Base-by-base conservation (phyloP, 2,329 filamentous ascomycete species). In the Beauveria medogensis region DNA sequence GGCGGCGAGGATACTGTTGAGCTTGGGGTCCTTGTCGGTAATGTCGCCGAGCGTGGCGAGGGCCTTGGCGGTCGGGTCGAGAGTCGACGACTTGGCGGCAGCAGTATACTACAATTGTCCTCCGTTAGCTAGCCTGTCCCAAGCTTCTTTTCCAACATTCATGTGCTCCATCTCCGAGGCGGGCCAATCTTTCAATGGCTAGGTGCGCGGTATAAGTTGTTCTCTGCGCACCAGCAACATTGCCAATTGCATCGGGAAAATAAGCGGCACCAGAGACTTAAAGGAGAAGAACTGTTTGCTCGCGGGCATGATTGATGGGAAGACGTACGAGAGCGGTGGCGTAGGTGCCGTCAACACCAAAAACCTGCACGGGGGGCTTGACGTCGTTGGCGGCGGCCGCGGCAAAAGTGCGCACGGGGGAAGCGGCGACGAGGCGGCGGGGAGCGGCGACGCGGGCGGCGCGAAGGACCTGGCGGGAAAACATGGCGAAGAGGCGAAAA, bases 261-360 rank as follows among this genome's bases (percentile, higher is more conserved):
- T 1, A 12, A 20, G 34, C 16, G 26, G 0, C 14, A 16, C 10
- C 2, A 10, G 30, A 7, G 10, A 5, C 24, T 10, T 9, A 10
- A 55, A 55, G 3, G 2, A 16, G 12, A 14, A 20, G 0, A 16
- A 24, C 16, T 18, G n/a, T 34, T 24, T 12, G 40, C 2, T n/a
- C 7, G 26, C 10, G 20, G 10, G 12, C 2, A 18, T 18, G 40
- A 16, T 47, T 26, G 22, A 22, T 20, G 18, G 51, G 24, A 28
- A 55, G 62, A 68, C 91, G 77, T 93, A 99, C 94, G 87, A 99
- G 84, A 81, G 94, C 94, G 80, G 89, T 92, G 76, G 94, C 94
- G 81, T 99, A 99, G 75, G 93, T 97, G 78, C 94, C 94, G 79
- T 97, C 94, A 74, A 99, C 81, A 70, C 94, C 94, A 79, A 91